Percentiles rank a stretch among this genome's conserved stretches.
phyloP scores from a whole-genome alignment of 352 stramenopile genomes.

The Phytophthora pluvialis region DNA sequence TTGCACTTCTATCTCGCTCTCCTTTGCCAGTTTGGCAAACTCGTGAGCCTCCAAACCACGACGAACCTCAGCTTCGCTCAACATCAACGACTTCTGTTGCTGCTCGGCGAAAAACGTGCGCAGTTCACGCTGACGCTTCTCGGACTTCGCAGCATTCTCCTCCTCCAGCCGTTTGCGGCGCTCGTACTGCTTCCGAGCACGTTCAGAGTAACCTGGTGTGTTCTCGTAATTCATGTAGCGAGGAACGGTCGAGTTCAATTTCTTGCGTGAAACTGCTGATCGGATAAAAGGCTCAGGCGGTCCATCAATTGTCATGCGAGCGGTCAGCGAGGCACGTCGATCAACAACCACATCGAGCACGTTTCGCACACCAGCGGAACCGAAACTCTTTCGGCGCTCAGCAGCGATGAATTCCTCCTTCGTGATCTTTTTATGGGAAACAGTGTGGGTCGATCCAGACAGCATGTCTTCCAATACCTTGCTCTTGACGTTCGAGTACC shows the following conservation, averaged over 20 bases:
- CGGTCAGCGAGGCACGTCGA: conserved; percentile 39
- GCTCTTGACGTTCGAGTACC: conserved; percentile 59
- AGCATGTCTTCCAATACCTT: conserved; percentile 47
- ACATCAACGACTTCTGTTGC: conserved; percentile 49
- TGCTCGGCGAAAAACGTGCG: conserved; percentile 51
- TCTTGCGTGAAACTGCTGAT: conserved; percentile 46
- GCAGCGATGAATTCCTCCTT: conserved; percentile 46
- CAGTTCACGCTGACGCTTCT: conserved; percentile 62
- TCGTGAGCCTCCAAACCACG: conserved; percentile 64
- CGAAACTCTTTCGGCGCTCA: conserved; percentile 54
- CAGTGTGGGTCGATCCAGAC: conserved; percentile 20
- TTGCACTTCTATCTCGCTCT: conserved; percentile 24
- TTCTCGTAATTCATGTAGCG: conserved; percentile 76
- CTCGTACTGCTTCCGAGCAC: conserved; percentile 63
- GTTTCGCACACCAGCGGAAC: conserved; percentile 27
- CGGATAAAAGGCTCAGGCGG: conserved; percentile 40
- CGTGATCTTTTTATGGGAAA: conserved; percentile 40
- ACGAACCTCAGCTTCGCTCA: conserved; percentile 54
- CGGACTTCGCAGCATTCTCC: conserved; percentile 62
- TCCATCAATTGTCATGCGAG: conserved; percentile 21
- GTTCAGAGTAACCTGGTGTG: conserved; percentile 45
- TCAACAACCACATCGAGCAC: conserved; percentile 23
- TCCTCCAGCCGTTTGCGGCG: conserved; percentile 73
- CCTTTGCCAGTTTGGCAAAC: conserved; percentile 42
- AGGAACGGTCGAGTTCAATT: conserved; percentile 52